Evolutionary conservation across 2,329 filamentous ascomycete genomes (phyloP), one percentile per base, ranked within the genome.

Genomic region (Beauveria sp.): DNA sequence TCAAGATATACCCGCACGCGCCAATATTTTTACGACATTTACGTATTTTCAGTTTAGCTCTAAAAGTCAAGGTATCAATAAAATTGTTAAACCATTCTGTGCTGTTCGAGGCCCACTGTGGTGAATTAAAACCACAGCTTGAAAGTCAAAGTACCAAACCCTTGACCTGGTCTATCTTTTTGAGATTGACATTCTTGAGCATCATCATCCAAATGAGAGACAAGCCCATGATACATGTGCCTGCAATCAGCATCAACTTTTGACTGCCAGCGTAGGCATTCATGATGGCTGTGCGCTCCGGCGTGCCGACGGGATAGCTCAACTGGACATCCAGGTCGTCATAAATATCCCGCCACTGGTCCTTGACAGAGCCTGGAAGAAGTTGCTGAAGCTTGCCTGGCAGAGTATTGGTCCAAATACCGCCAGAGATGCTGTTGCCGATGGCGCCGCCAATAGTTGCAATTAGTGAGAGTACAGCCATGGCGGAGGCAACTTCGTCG

Each of bases 221-320:
- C 50, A 74, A 61, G 4, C 57, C 64, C 58, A 71, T 68, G 61
- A 74, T 64, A 1, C 68, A 70, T 24, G 68, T 68, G 20, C 74
- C 74, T n/a, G 73, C 72, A 57, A 72, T 70, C 31, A 75, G 69
- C 74, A 76, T 75, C 40, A 70, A 65, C 14, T 71, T 73, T 70
- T 83, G 79, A 5, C 77, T 73, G 43, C 77, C 75, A 1, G 74
- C 78, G 62, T 83, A 83, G 0, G 80, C 77, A 52, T 71, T 61
- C 34, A 77, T 73, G 56, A 82, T 80, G 2, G 73, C 80, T 20
- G 72, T 63, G 18, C 80, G 70, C 24, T 72, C 75, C 0, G 73
- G 69, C 7, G 67, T 77, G 5, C 77, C 75, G 18, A 77, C 66
- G 0, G 73, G 67, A 64, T 80, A 82, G 5, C 64, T 64, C 3